Base-by-base conservation (phyloP, 1,284 basidiomycete genomes). In the Albatrellus sp. region DNA sequence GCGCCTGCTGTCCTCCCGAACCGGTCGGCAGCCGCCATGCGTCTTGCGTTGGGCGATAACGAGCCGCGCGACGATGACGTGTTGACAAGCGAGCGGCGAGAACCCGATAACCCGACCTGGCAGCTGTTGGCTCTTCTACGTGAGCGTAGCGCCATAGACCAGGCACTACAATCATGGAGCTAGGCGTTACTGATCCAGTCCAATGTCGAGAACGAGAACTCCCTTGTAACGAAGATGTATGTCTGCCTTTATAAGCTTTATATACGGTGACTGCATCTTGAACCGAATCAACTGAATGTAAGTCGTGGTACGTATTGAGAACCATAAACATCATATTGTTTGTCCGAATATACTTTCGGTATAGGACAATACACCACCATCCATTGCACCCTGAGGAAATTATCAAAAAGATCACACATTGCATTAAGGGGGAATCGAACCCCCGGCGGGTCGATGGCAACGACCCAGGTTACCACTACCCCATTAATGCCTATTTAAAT, bases 371-470 rank as follows among this genome's bases (percentile, higher is more conserved):
- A 24, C 7, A 24, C 24, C n/a, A n/a, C n/a, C n/a, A n/a, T n/a
- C n/a, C n/a, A n/a, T n/a, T n/a, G n/a, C n/a, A n/a, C n/a, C n/a
- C n/a, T n/a, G n/a, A n/a, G n/a, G n/a, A n/a, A n/a, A n/a, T n/a
- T n/a, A n/a, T n/a, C n/a, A n/a, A n/a, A n/a, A n/a, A n/a, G n/a
- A n/a, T n/a, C n/a, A n/a, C n/a, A n/a, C 24, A 24, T 48, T 77
- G 76, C 78, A 79, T 78, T 76, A 79, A 80, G 75, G 54, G 77
- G 75, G 76, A 79, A 80, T 81, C 73, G 75, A 80, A 80, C 77
- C 71, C 75, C 74, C 76, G 75, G 77, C 76, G 76, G 77, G 75
- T 78, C 60, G 61, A 67, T 68, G 66, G 66, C 66, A 68, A 68
- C 66, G 66, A 68, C 65, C 65, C 64, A 68, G 66, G 63, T 67